Evolutionary conservation across 2,329 filamentous ascomycete genomes (phyloP).

Genomic region (Neonectria punicea): DNA sequence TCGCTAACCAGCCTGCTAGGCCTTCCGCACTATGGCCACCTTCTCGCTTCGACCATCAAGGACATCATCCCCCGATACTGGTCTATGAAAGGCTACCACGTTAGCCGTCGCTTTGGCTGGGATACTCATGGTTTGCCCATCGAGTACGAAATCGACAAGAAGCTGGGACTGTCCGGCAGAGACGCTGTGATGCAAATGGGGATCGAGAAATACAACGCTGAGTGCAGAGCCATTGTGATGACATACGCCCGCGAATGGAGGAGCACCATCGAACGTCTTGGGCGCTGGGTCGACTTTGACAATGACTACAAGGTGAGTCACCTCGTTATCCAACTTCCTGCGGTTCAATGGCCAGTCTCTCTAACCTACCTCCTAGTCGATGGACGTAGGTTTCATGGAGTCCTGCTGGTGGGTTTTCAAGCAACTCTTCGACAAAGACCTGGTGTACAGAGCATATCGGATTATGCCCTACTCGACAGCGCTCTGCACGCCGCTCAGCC

Average conservation of each 20-base stretch:
- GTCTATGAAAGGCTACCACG: slow-evolving; percentile 91
- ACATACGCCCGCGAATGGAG: slow-evolving; percentile 84
- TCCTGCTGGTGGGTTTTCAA: slow-evolving; percentile 84
- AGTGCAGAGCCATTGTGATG: slow-evolving; percentile 90
- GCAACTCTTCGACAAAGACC: slow-evolving; percentile 75
- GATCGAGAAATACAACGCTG: slow-evolving; percentile 83
- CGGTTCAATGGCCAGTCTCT: neutral
- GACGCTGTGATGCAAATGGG: slow-evolving; percentile 85
- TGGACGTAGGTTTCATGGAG: slow-evolving; percentile 82
- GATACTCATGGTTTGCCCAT: slow-evolving; percentile 58
- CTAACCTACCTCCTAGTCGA: slow-evolving; percentile 61
- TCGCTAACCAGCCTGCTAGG: slow-evolving; percentile 5
- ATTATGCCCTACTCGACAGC: slow-evolving; percentile 83
- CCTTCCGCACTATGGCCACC: slow-evolving; percentile 60
- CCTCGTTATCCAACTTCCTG: neutral
- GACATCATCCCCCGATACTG: slow-evolving; percentile 92
- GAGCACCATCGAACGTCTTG: slow-evolving; percentile 76
- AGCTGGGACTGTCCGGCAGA: slow-evolving; percentile 81
- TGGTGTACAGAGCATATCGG: slow-evolving; percentile 77
- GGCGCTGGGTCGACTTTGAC: slow-evolving; percentile 83
- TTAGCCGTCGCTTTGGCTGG: slow-evolving; percentile 88
- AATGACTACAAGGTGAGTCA: slow-evolving; percentile 75
- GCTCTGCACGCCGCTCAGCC: slow-evolving; percentile 77
- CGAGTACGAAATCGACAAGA: slow-evolving; percentile 93
- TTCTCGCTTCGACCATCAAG: slow-evolving; percentile 89